Conservation (phyloP, 1,284 basidiomycete species). For the Kalmanozyma brasiliensis region DNA sequence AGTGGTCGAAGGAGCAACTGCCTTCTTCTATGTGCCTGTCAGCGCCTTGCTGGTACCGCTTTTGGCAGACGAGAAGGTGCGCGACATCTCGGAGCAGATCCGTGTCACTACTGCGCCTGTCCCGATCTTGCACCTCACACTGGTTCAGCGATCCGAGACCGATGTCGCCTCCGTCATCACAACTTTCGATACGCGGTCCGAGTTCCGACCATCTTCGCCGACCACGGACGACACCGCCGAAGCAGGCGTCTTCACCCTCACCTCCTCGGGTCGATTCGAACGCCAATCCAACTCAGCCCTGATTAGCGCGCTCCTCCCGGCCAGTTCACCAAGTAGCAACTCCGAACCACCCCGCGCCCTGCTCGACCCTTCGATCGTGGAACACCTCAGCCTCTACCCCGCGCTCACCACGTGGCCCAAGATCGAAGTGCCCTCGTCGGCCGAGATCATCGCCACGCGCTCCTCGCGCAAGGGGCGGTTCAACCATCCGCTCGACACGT, state of each 20-base stretch:
- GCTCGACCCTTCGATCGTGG: constrained; percentile 34
- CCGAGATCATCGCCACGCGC: constrained; percentile 50
- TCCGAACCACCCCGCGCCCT: constrained; percentile 15
- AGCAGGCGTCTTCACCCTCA: constrained; percentile 22
- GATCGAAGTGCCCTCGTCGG: constrained; percentile 46
- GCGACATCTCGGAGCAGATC: constrained; percentile 33
- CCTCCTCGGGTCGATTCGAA: constrained; percentile 16
- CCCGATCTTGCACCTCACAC: constrained; percentile 45
- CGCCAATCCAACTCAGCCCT: constrained; percentile 13
- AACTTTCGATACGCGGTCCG: constrained; percentile 41
- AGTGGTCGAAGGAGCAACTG: constrained; percentile 56
- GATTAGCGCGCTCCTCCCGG: constrained; percentile 28
- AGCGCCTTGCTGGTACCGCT: constrained; percentile 23
- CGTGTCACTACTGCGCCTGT: constrained; percentile 28
- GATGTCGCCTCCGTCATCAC: constrained; percentile 15
- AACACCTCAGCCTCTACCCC: constrained; percentile 51
- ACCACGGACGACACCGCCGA: constrained; percentile 9
- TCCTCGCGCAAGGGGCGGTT: constrained; percentile 39
- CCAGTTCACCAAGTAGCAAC: constrained; percentile 14
- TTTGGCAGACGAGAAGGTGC: constrained; percentile 13
- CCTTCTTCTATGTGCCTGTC: constrained; percentile 51
- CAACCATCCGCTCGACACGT: constrained; percentile 46
- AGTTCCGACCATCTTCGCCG: constrained; percentile 23
- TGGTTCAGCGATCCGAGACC: constrained; percentile 6
- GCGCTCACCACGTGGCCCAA: constrained; percentile 60